phyloP scores from a whole-genome alignment of 306 rosid species.

The Prinsepia uniflora region DNA sequence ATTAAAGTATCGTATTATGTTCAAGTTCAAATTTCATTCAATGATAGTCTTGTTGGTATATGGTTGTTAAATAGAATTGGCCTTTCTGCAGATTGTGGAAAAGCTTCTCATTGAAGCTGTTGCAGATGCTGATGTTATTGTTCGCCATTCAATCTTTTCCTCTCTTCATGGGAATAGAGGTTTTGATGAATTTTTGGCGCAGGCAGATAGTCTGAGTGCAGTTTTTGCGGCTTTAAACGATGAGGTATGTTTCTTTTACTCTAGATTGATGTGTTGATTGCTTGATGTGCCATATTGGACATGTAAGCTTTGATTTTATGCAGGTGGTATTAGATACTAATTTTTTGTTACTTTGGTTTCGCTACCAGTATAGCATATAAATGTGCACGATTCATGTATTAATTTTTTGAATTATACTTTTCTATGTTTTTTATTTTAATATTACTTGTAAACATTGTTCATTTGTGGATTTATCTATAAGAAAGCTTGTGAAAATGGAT shows the following conservation, averaged over 20 bases:
- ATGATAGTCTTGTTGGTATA: neutral
- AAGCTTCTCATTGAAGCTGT: conserved; percentile 96
- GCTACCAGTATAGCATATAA: neutral
- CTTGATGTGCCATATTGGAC: conserved; percentile 9
- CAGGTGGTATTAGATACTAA: conserved; percentile 3
- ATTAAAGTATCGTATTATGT: neutral
- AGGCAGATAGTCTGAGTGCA: conserved; percentile 89
- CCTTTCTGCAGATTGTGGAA: conserved; percentile 77
- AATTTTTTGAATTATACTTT: neutral
- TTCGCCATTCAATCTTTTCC: conserved; percentile 87
- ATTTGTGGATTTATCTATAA: too few relatives aligned
- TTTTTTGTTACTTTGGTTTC: neutral
- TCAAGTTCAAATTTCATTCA: neutral
- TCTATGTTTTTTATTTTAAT: neutral
- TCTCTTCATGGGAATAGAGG: conserved; percentile 86
- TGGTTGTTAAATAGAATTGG: conserved; percentile 32
- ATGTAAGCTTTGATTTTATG: neutral
- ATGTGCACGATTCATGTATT: neutral
- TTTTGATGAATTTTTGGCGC: conserved; percentile 93
- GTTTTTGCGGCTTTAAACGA: conserved; percentile 93
- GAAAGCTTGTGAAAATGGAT: neutral
- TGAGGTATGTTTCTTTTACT: conserved; percentile 47
- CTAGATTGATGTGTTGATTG: neutral
- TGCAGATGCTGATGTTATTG: conserved; percentile 93
- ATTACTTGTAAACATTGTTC: neutral